phyloP scores from a whole-genome alignment of 2,329 filamentous ascomycete genomes.

The Aspergillus sclerotialis region DNA sequence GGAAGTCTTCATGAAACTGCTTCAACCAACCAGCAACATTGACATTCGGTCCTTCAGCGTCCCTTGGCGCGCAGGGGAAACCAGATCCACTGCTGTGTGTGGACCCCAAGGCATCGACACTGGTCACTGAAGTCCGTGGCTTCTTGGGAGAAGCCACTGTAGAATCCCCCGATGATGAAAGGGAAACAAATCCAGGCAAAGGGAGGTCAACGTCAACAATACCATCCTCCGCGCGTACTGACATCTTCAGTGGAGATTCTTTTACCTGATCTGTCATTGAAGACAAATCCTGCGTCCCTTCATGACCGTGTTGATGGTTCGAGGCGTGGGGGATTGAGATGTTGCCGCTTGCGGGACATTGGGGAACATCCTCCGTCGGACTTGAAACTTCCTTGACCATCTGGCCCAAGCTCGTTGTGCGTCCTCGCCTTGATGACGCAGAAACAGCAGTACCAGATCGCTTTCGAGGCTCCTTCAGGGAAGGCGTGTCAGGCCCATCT shows the following conservation, averaged over 20 bases:
- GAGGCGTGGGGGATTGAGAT: slow-evolving; percentile 28
- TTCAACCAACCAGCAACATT: slow-evolving; percentile 54
- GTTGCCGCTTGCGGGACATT: slow-evolving; percentile 22
- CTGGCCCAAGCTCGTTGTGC: slow-evolving; percentile 22
- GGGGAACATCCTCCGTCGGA: slow-evolving; percentile 12
- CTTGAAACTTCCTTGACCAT: slow-evolving; percentile 28
- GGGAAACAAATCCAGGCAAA: slow-evolving; percentile 45
- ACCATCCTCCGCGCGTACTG: slow-evolving; percentile 51
- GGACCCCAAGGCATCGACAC: slow-evolving; percentile 44
- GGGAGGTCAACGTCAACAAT: slow-evolving; percentile 56
- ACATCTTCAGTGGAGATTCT: slow-evolving; percentile 45
- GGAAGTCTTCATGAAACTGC: slow-evolving; percentile 53
- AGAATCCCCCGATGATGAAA: slow-evolving; percentile 40
- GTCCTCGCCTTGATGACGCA: slow-evolving; percentile 16
- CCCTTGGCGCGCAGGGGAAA: slow-evolving; percentile 22
- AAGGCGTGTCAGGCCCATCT: slow-evolving; percentile 23
- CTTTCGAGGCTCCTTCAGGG: slow-evolving; percentile 17
- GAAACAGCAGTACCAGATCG: slow-evolving; percentile 22
- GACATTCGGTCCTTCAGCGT: slow-evolving; percentile 41
- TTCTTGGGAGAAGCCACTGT: slow-evolving; percentile 37
- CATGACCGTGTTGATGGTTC: slow-evolving; percentile 10
- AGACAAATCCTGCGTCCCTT: slow-evolving; percentile 20
- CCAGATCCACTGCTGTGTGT: slow-evolving; percentile 35
- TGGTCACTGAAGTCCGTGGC: slow-evolving; percentile 43
- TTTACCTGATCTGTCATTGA: slow-evolving; percentile 24